phyloP scores from a whole-genome alignment of 2,329 filamentous ascomycete species.

The Colletotrichum noveboracense region DNA sequence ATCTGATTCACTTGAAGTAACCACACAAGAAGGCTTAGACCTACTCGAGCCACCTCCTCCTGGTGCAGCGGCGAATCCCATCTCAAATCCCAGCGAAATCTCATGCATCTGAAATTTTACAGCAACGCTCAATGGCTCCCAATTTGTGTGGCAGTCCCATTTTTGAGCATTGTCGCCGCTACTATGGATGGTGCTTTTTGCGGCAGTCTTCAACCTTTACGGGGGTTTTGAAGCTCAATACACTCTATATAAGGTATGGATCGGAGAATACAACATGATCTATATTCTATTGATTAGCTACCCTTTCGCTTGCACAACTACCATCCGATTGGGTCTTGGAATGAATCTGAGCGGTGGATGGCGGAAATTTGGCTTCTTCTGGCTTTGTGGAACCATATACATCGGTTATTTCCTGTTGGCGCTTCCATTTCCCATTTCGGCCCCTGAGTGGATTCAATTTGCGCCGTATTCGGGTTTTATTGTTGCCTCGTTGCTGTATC shows the following conservation, averaged over 20 bases:
- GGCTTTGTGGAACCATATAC: not conserved
- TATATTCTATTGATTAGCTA: not conserved
- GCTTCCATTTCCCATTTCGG: not conserved
- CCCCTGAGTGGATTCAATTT: not conserved
- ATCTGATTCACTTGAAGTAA: not conserved
- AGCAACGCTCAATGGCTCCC: not conserved
- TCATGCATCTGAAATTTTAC: not conserved
- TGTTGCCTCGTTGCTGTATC: not conserved
- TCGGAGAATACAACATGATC: not conserved
- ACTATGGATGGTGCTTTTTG: not conserved
- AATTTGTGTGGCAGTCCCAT: not conserved
- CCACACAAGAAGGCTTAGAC: not conserved
- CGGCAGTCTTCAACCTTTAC: not conserved
- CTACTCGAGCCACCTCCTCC: not conserved
- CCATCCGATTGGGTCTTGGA: not conserved
- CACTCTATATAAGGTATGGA: not conserved
- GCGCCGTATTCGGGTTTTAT: not conserved
- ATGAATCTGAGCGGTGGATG: not conserved
- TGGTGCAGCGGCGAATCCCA: not conserved
- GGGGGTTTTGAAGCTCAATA: not conserved
- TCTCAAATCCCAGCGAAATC: not conserved
- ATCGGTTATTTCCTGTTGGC: not conserved
- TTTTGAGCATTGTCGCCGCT: not conserved
- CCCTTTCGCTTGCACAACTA: not conserved
- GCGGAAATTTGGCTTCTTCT: not conserved